A percentile compares a stretch with the other conserved stretches of the same genome.
Conservation (phyloP, 2,329 filamentous ascomycete genomes). For the Clathrospora elynae region DNA sequence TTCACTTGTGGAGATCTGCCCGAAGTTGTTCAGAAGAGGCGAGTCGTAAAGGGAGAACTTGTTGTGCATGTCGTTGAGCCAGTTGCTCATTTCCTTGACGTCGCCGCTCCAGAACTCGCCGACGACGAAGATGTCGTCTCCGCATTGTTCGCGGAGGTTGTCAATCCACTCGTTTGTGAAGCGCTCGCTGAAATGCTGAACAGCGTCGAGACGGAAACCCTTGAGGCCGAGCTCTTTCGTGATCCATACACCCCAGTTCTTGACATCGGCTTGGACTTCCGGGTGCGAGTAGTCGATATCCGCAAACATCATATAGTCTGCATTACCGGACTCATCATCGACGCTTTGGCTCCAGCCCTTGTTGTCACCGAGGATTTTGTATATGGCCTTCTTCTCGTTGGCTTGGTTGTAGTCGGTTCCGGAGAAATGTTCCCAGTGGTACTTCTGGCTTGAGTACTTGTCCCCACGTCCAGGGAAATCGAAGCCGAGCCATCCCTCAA, state of each 20-base stretch:
- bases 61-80: constrained; percentile 61
- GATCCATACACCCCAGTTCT: constrained; percentile 71
- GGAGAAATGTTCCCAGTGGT: constrained; percentile 70
- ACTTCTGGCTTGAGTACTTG: constrained; percentile 66
- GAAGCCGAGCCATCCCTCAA: constrained; percentile 71
- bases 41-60: constrained; percentile 68
- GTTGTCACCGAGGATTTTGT: constrained; percentile 66
- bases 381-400: constrained; percentile 65
- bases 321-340: constrained; percentile 68
- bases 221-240: constrained; percentile 63
- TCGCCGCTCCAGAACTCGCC: constrained; percentile 73
- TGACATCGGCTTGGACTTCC: constrained; percentile 67
- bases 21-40: constrained; percentile 71
- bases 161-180: constrained; percentile 70
- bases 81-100: constrained; percentile 60
- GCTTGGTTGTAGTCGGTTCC: constrained; percentile 69
- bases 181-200: constrained; percentile 72
- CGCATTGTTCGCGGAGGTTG: constrained; percentile 57
- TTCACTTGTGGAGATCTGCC: constrained; percentile 60
- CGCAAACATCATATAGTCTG: constrained; percentile 73
- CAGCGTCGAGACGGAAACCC: constrained; percentile 73
- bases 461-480: constrained; percentile 66
- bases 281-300: constrained; percentile 66
- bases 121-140: constrained; percentile 64
- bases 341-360: constrained; percentile 69